These are phyloP conservation scores for Zymoseptoria brevis DNA, from an alignment of 2,329 filamentous ascomycete genomes.

Conservation along the genomic window DNA sequence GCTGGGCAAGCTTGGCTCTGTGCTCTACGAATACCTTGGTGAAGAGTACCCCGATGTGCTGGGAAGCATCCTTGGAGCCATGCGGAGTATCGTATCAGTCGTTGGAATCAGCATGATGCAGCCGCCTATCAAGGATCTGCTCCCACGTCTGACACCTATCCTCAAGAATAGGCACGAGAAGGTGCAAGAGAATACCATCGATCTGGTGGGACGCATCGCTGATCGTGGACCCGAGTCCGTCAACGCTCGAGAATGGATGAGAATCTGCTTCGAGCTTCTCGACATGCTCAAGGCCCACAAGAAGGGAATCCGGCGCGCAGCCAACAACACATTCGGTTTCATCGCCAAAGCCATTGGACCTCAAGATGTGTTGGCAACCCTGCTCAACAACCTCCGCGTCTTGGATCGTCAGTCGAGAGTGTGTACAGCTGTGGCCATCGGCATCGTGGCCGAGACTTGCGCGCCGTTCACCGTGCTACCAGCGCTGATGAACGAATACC, in stretches of 20 bases:
- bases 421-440: slow-evolving; percentile 96
- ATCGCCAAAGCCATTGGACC: slow-evolving; percentile 98
- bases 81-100: slow-evolving; percentile 93
- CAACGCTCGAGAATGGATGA: slow-evolving; percentile 98
- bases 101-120: slow-evolving; percentile 98
- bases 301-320: slow-evolving; percentile 94
- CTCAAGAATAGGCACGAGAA: slow-evolving; percentile 97
- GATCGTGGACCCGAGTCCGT: slow-evolving; percentile 94
- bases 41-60: slow-evolving; percentile 98
- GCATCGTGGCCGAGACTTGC: slow-evolving; percentile 96
- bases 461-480: slow-evolving; percentile 98
- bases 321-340: slow-evolving; percentile 99
- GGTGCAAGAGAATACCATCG: slow-evolving; percentile 98
- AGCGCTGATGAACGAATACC: slow-evolving; percentile 98
- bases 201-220: slow-evolving; percentile 93
- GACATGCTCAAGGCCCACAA: slow-evolving; percentile 99
- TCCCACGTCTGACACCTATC: slow-evolving; percentile 94
- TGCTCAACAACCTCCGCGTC: slow-evolving; percentile 92
- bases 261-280: slow-evolving; percentile 96
- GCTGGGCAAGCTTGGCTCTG: slow-evolving; percentile 89
- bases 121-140: slow-evolving; percentile 89
- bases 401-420: slow-evolving; percentile 97
- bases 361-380: slow-evolving; percentile 89
- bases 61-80: slow-evolving; percentile 87
- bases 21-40: slow-evolving; percentile 95